Evolutionary conservation across 345 rosid genomes (phyloP).

Genomic region (Brassica juncea): DNA sequence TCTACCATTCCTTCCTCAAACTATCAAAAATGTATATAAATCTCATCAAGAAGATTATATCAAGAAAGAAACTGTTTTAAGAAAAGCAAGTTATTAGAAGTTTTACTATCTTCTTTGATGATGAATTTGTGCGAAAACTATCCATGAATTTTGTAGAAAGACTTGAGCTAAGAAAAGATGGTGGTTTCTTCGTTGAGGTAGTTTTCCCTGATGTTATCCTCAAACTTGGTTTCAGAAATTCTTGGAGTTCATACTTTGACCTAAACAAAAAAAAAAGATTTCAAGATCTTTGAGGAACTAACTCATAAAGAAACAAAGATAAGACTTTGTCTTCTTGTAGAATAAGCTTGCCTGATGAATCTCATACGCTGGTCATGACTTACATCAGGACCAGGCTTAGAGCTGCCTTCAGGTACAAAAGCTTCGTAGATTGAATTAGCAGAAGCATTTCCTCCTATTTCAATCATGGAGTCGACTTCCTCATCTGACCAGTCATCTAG

Average conservation of each 20-base stretch:
- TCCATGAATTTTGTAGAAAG: conserved; percentile 60
- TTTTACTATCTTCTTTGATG: conserved; percentile 52
- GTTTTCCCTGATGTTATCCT: conserved; percentile 57
- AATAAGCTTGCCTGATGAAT: conserved; percentile 56
- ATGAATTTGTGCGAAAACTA: conserved; percentile 63
- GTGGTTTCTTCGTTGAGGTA: conserved; percentile 19
- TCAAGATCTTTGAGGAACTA: conserved; percentile 19
- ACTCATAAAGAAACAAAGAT: background rate
- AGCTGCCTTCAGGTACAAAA: conserved; percentile 47
- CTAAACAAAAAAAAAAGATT: conserved; percentile 40
- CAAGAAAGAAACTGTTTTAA: background rate
- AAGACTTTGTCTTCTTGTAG: background rate
- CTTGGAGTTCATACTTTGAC: conserved; percentile 93
- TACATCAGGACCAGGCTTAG: conserved; percentile 74
- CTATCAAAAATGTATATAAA: conserved; percentile 33
- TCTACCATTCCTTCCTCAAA: conserved; percentile 48
- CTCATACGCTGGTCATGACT: conserved; percentile 70
- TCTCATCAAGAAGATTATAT: background rate
- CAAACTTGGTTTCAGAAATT: conserved; percentile 88
- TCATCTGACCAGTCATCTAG: background rate
- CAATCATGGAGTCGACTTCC: background rate
- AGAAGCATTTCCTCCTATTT: background rate
- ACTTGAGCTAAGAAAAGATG: conserved; percentile 45
- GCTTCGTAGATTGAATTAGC: conserved; percentile 1
- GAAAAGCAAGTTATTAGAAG: conserved; percentile 8